Conservation (phyloP, 768 basidiomycete species). For the Psilocybe sp. region DNA sequence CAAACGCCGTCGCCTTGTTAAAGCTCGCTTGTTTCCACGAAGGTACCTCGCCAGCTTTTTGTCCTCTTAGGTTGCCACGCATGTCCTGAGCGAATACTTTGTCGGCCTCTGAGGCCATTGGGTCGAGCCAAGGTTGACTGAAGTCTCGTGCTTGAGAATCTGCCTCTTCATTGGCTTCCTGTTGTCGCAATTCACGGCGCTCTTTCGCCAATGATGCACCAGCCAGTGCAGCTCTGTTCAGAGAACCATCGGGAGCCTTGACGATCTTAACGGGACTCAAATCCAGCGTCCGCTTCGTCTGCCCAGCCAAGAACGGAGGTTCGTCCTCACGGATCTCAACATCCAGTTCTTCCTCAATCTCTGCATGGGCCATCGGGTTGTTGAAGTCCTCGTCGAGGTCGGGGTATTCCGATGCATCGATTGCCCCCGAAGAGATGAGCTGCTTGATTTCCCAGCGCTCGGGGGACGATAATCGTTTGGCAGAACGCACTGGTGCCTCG, state of each 20-base stretch:
- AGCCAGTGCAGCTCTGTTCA: slow-evolving; percentile 93
- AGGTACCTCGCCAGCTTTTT: slow-evolving; percentile 78
- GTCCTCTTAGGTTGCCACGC: slow-evolving; percentile 75
- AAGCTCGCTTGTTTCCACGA: slow-evolving; percentile 91
- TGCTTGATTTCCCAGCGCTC: slow-evolving; percentile 99
- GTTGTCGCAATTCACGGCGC: slow-evolving; percentile 88
- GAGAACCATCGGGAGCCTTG: slow-evolving; percentile 95
- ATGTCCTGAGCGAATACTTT: slow-evolving; percentile 92
- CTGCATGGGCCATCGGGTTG: slow-evolving; percentile 73
- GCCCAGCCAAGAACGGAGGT: slow-evolving; percentile 92
- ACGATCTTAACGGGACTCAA: slow-evolving; percentile 97
- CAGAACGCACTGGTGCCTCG: slow-evolving; percentile 61
- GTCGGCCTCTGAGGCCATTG: slow-evolving; percentile 88
- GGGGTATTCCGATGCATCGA: slow-evolving; percentile 91
- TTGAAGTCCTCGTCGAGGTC: slow-evolving; percentile 85
- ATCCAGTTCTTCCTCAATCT: slow-evolving; percentile 95
- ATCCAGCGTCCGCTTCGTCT: slow-evolving; percentile 93
- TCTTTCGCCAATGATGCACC: slow-evolving; percentile 95
- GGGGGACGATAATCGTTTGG: slow-evolving; percentile 90
- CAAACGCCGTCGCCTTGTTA: slow-evolving; percentile 95
- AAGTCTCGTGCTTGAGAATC: slow-evolving; percentile 95
- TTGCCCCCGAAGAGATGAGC: slow-evolving; percentile 91
- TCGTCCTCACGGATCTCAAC: slow-evolving; percentile 98
- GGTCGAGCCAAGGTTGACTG: slow-evolving; percentile 95
- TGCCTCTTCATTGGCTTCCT: slow-evolving; percentile 91